Base-by-base conservation (phyloP, 495 filamentous ascomycete species). In the Neurospora hispaniola region DNA sequence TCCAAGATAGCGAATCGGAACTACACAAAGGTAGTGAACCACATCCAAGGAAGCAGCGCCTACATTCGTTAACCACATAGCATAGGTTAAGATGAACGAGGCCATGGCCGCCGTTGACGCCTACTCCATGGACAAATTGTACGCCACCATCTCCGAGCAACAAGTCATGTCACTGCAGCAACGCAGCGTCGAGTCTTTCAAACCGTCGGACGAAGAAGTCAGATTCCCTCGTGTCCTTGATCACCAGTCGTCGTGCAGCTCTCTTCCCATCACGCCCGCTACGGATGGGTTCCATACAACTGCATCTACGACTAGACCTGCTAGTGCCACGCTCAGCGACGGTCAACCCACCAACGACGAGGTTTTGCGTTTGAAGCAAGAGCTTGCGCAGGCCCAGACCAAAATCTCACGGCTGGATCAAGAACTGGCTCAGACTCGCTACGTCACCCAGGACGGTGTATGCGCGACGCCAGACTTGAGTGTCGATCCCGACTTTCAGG, bases 381-480 rank as follows among this genome's bases (percentile, higher is more conserved):
- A 98, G 81, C 86, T 99, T 16, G 88, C 91, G 71, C 89, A 87
- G 74, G 93, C 94, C 31, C 91, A 92, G 75, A 89, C 87, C 76
- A 91, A 90, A 74, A 94, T 99, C 79, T 90, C 89, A 71, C 86
- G 89, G 20, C 91, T 97, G 81, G 93, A 93, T 74, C 89, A 94
- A 72, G 93, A 98, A 80, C 87, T 98, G 71, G 86, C 91, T 38
- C 91, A 95, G 73, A 91, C 86, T 11, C 92, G 93, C 59, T 88
- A 75, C 38, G 72, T 89, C 77, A 89, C 89, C 68, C 76, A 76
- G 62, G 77, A 78, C 46, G 74, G 54, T 72, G 82, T 62, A 40
- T 75, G 77, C 54, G 74, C 54, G 1, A 78, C 78, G 11, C 76
- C 77, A 14, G 74, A 66, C 7, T 54, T 77, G n/a, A 31, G 70